Conservation (phyloP, 2,329 filamentous ascomycete species). For the Penicillium aurantiogriseum region DNA sequence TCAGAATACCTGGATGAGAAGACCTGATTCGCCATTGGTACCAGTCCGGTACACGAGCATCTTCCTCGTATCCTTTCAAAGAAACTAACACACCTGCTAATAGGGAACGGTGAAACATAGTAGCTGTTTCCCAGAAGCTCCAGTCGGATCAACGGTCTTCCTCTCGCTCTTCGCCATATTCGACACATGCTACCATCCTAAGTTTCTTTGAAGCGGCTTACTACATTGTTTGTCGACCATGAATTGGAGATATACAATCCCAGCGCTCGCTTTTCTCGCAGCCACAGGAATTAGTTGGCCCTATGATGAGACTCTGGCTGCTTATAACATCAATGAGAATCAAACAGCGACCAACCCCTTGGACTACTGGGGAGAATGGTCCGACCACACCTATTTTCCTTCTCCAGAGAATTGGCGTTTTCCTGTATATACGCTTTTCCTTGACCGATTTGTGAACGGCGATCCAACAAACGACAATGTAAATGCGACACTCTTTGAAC, state of each 20-base stretch:
- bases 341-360: conserved; percentile 54
- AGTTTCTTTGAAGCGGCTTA: conserved; percentile 7
- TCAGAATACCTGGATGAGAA: background rate
- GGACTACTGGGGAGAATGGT: conserved; percentile 59
- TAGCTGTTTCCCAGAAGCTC: background rate
- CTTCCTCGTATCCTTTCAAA: background rate
- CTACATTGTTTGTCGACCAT: conserved; percentile 25
- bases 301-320: conserved; percentile 51
- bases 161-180: background rate
- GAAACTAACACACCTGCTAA: background rate
- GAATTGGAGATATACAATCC: conserved; percentile 30
- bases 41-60: background rate
- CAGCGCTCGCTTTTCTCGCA: conserved; percentile 31
- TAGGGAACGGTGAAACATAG: background rate
- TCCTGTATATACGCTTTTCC: conserved; percentile 64
- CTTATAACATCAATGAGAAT: conserved; percentile 63
- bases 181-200: conserved; percentile 25
- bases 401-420: conserved; percentile 65
- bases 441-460: conserved; percentile 64
- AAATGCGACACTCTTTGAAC: conserved; percentile 61
- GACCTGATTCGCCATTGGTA: background rate
- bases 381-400: conserved; percentile 50
- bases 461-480: conserved; percentile 63
- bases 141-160: background rate
- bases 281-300: conserved; percentile 34